Evolutionary conservation across 2,329 filamentous ascomycete species (phyloP).

Genomic region (Aspergillus ochraceoroseus): DNA sequence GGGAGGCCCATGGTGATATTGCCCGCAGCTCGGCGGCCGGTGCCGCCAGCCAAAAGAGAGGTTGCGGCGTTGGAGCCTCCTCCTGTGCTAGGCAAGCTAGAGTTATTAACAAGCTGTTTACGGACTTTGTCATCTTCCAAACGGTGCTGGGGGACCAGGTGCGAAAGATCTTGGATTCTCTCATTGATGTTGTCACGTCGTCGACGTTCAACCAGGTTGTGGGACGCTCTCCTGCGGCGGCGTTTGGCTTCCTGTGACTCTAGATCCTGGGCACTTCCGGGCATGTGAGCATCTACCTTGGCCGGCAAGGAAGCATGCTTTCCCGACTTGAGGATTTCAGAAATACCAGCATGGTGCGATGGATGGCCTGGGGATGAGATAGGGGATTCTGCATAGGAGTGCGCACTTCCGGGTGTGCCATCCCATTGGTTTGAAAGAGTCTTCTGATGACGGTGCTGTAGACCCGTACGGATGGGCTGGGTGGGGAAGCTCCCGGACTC

Average conservation of each 20-base stretch:
- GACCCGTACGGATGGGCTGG: conserved; percentile 68
- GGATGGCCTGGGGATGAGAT: conserved; percentile 68
- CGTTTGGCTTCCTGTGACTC: conserved; percentile 92
- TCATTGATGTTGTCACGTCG: conserved; percentile 98
- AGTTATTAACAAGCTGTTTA: conserved; percentile 90
- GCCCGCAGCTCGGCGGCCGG: conserved; percentile 71
- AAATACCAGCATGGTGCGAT: conserved; percentile 66
- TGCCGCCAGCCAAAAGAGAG: conserved; percentile 78
- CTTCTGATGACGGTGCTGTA: conserved; percentile 66
- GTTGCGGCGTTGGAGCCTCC: conserved; percentile 60
- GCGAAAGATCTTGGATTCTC: conserved; percentile 91
- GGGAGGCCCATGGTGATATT: conserved; percentile 91
- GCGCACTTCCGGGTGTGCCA: conserved; percentile 74
- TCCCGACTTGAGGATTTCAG: conserved; percentile 76
- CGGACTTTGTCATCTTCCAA: conserved; percentile 96
- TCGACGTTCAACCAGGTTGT: conserved; percentile 92
- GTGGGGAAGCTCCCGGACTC: conserved; percentile 69
- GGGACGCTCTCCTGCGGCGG: conserved; percentile 83
- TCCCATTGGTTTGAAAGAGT: conserved; percentile 86
- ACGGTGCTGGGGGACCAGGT: conserved; percentile 83
- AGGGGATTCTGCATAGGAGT: conserved; percentile 76
- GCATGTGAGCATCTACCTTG: conserved; percentile 61
- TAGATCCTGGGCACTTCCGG: conserved; percentile 46
- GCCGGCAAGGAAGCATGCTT: conserved; percentile 84
- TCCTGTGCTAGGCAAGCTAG: conserved; percentile 75